These are phyloP conservation scores for Cryptococcus floricola DNA, from an alignment of 1,284 basidiomycete species.

Conservation along the genomic window DNA sequence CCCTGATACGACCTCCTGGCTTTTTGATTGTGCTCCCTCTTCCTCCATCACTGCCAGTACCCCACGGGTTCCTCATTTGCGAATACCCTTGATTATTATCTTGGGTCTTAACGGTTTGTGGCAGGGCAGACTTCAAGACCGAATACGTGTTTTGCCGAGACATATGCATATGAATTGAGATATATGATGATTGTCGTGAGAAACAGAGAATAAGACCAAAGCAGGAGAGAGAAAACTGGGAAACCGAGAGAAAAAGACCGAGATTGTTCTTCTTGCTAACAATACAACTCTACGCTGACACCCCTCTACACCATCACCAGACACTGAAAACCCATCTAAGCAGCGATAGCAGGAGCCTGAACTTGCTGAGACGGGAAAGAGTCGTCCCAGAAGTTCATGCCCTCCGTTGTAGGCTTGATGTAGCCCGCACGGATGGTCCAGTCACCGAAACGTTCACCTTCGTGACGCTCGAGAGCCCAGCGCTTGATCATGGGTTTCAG, in stretches of 20 bases:
- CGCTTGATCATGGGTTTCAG: constrained; percentile 87
- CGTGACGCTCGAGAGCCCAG: constrained; percentile 80
- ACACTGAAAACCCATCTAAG: not conserved
- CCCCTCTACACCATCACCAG: not conserved
- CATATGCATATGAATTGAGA: constrained; percentile 5
- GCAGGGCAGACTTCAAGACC: too few species aligned
- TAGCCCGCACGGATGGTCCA: constrained; percentile 86
- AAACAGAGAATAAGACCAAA: not conserved
- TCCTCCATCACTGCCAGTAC: too few species aligned
- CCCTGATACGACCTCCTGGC: too few species aligned
- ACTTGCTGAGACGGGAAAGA: constrained; percentile 26
- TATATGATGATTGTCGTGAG: not conserved
- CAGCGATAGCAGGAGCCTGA: not conserved
- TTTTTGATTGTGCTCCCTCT: too few species aligned
- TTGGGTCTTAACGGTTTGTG: too few species aligned
- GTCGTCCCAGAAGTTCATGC: constrained; percentile 75
- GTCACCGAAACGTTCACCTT: constrained; percentile 94
- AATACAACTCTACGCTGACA: not conserved
- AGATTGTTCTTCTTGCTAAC: not conserved
- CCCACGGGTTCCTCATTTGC: too few species aligned
- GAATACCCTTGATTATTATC: too few species aligned
- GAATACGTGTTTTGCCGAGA: not conserved
- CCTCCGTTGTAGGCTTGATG: constrained; percentile 71
- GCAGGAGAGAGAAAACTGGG: not conserved
- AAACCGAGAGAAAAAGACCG: not conserved